phyloP scores from a whole-genome alignment of 129 eudicot genomes.

The Helianthus tuberosus region DNA sequence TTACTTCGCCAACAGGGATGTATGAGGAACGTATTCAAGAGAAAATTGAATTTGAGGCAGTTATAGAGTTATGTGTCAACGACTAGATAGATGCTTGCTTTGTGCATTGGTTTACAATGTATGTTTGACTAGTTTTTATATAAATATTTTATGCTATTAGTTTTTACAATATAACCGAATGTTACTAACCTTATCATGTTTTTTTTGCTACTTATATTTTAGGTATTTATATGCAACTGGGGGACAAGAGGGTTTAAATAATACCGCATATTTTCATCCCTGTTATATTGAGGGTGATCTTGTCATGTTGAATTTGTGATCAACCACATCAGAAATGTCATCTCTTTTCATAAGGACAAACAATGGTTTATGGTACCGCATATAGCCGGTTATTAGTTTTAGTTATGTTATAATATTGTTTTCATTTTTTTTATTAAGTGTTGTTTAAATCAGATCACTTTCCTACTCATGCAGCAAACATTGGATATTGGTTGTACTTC shows the following conservation, averaged over 20 bases:
- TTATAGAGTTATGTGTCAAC: too few relatives aligned
- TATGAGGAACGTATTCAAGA: too few relatives aligned
- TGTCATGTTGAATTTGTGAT: background rate
- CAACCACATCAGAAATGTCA: background rate
- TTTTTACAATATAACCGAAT: background rate
- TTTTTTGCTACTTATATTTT: background rate
- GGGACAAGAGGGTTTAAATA: background rate
- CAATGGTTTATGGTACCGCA: background rate
- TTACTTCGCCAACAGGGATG: too few relatives aligned
- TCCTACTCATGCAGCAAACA: background rate
- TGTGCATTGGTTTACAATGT: background rate
- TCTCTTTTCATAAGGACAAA: background rate
- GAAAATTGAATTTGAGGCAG: too few relatives aligned
- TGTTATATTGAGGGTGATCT: too few relatives aligned
- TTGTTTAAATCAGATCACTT: background rate
- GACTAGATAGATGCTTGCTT: background rate
- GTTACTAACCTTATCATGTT: background rate
- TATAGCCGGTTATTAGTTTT: background rate
- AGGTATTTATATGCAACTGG: background rate
- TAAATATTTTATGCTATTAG: background rate
- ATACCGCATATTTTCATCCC: too few relatives aligned
- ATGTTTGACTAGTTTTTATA: background rate
- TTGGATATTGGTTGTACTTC: background rate
- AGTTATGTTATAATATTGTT: too few relatives aligned
- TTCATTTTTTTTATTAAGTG: too few relatives aligned